Evolutionary conservation across 257 asterid genomes (phyloP).

Genomic region (Fraxinus americana): DNA sequence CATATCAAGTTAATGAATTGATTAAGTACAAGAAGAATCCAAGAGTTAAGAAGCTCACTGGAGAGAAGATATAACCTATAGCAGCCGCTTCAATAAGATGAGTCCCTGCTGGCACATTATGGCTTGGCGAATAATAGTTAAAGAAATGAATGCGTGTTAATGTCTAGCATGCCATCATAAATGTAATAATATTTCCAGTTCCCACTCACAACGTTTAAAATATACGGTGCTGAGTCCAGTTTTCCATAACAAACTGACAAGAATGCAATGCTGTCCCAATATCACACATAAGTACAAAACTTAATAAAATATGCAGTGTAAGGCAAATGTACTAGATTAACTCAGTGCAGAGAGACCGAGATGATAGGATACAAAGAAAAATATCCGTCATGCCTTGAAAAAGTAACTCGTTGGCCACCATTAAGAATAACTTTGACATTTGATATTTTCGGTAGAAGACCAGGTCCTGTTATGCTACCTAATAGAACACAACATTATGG

Average conservation of each 20-base stretch:
- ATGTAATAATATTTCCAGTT: constrained; percentile 21
- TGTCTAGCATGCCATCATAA: constrained; percentile 18
- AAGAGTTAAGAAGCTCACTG: constrained; percentile 55
- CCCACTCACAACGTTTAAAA: background rate
- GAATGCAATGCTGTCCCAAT: constrained; percentile 8
- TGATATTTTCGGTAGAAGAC: constrained; percentile 73
- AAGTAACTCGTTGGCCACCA: constrained; percentile 86
- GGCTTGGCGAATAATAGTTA: constrained; percentile 62
- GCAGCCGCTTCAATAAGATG: constrained; percentile 95
- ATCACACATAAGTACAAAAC: constrained; percentile 8
- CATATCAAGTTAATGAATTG: background rate
- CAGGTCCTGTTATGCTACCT: constrained; percentile 76
- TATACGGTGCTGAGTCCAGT: constrained; percentile 15
- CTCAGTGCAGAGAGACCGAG: constrained; percentile 13
- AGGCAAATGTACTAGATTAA: background rate
- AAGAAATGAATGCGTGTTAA: constrained; percentile 35
- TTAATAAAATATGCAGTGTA: constrained; percentile 3
- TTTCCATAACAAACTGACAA: constrained; percentile 3
- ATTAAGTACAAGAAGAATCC: constrained; percentile 16
- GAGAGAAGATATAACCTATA: constrained; percentile 86
- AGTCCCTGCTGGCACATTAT: constrained; percentile 94
- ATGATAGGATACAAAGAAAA: constrained; percentile 89
- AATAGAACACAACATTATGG: constrained; percentile 22
- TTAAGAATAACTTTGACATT: constrained; percentile 76
- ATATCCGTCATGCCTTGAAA: constrained; percentile 93